These are phyloP conservation scores for Penicillium digitatum DNA, from an alignment of 2,329 filamentous ascomycete genomes.

Conservation along the genomic window DNA sequence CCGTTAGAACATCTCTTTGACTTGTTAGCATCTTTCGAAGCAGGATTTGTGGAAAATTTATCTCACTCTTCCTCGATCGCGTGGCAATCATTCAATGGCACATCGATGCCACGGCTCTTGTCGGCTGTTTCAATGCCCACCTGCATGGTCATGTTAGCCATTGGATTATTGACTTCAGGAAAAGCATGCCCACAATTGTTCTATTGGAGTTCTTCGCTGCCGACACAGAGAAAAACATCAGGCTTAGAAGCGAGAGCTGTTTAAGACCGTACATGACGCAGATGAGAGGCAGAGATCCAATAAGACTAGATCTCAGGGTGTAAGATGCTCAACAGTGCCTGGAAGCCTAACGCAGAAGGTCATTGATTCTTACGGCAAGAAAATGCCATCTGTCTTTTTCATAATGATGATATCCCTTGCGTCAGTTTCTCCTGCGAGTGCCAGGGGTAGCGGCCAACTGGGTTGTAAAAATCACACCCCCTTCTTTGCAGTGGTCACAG, in stretches of 20 bases:
- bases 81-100: conserved; percentile 22
- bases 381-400: background rate
- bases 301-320: background rate
- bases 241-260: conserved; percentile 19
- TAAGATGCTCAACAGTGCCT: background rate
- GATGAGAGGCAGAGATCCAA: background rate
- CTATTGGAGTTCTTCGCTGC: conserved; percentile 12
- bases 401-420: conserved; percentile 1
- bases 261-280: conserved; percentile 21
- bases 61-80: conserved; percentile 25
- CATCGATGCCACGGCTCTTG: conserved; percentile 17
- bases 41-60: background rate
- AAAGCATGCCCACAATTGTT: conserved; percentile 12
- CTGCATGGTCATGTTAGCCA: conserved; percentile 9
- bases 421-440: background rate
- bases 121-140: conserved; percentile 22
- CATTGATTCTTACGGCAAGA: background rate
- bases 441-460: background rate
- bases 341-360: background rate
- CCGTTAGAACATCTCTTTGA: conserved; percentile 18
- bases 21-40: background rate
- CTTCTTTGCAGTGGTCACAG: background rate
- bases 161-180: background rate
- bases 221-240: conserved; percentile 20
- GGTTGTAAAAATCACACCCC: background rate